Evolutionary conservation across 768 basidiomycete species (phyloP).

Genomic region (Trametes gibbosa): DNA sequence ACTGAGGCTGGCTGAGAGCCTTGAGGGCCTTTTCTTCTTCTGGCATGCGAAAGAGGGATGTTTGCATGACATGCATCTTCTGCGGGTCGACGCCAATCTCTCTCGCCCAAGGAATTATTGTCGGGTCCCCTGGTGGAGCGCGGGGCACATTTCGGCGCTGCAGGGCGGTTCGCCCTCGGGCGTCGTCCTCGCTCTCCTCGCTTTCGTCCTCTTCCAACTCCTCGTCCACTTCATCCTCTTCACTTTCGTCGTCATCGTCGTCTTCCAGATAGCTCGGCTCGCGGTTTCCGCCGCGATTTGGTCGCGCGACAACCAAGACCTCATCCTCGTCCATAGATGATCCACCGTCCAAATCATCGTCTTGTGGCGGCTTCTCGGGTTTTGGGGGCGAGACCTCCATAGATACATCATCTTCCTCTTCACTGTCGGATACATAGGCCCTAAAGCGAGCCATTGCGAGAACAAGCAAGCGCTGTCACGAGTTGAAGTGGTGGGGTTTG

Average conservation of each 20-base stretch:
- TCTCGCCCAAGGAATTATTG: constrained; percentile 68
- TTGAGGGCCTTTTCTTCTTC: constrained; percentile 69
- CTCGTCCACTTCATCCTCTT: constrained; percentile 2
- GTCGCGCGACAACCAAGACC: constrained; percentile 2
- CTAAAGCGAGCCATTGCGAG: constrained; percentile 63
- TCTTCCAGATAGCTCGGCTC: not conserved
- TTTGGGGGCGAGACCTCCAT: constrained; percentile 26
- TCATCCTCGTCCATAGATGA: constrained; percentile 19
- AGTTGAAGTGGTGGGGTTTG: not conserved
- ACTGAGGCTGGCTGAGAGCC: constrained; percentile 43
- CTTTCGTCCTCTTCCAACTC: not conserved
- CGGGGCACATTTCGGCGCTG: not conserved
- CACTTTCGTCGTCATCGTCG: not conserved
- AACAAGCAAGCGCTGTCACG: not conserved
- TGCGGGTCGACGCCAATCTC: constrained; percentile 78
- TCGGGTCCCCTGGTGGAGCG: constrained; percentile 38
- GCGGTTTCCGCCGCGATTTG: not conserved
- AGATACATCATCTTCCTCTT: constrained; percentile 46
- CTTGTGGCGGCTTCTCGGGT: constrained; percentile 29
- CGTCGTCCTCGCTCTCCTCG: constrained; percentile 2
- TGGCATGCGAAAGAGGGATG: constrained; percentile 75
- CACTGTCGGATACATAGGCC: constrained; percentile 57
- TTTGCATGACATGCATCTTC: constrained; percentile 92
- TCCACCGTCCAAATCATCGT: constrained; percentile 26
- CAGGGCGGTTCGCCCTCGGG: not conserved